These are phyloP conservation scores for Fusarium vanettenii DNA, from an alignment of 2,329 filamentous ascomycete genomes.

Conservation along the genomic window DNA sequence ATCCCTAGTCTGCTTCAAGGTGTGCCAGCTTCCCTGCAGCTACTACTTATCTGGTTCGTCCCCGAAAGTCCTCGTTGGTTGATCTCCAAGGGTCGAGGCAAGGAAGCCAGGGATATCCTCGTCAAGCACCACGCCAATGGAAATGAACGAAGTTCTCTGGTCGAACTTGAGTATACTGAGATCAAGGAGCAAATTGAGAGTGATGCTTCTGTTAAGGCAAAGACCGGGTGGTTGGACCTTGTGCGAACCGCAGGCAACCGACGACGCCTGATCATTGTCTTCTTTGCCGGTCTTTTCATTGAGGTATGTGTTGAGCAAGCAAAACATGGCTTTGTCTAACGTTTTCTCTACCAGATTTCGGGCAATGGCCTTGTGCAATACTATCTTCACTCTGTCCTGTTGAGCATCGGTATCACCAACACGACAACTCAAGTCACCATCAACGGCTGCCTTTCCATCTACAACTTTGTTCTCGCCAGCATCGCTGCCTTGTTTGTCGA, in stretches of 20 bases:
- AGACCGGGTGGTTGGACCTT: background rate
- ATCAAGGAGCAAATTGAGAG: background rate
- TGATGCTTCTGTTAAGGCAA: background rate
- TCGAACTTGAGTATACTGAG: background rate
- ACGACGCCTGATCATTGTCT: background rate
- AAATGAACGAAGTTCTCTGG: background rate
- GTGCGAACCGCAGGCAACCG: background rate
- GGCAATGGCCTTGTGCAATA: background rate
- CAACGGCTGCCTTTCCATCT: slow-evolving; percentile 42
- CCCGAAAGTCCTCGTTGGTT: background rate
- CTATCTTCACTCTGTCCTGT: background rate
- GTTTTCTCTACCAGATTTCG: background rate
- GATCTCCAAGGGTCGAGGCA: background rate
- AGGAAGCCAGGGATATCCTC: background rate
- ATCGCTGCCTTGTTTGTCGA: slow-evolving; percentile 44
- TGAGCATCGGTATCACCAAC: slow-evolving; percentile 50
- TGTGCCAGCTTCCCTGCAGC: background rate
- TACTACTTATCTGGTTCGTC: background rate
- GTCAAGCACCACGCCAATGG: background rate
- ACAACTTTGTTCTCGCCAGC: slow-evolving; percentile 46
- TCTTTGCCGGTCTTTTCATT: background rate
- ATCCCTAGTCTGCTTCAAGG: background rate
- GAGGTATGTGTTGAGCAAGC: background rate
- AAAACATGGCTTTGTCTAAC: background rate
- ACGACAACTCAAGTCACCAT: slow-evolving; percentile 44